Evolutionary conservation across 2,329 filamentous ascomycete species (phyloP).

Genomic region (Sporothrix euskadiensis): DNA sequence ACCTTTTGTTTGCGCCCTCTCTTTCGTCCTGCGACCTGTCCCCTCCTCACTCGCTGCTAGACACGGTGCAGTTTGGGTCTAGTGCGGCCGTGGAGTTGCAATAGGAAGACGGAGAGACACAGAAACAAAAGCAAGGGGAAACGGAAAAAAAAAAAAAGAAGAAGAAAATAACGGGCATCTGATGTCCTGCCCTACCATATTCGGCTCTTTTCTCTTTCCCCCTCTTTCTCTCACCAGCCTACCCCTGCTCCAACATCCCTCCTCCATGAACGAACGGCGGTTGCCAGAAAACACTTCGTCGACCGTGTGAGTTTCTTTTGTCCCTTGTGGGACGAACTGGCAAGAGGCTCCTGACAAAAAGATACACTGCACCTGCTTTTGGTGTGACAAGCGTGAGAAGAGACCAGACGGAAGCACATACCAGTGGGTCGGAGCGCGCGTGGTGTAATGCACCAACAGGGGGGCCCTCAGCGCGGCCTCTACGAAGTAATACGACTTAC

Average conservation of each 20-base stretch:
- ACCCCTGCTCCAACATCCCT: background rate
- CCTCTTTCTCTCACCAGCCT: constrained; percentile 1
- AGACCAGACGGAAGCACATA: background rate
- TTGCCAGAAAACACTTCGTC: background rate
- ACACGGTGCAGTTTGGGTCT: constrained; percentile 10
- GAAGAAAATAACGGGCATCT: background rate
- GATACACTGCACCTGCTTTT: background rate
- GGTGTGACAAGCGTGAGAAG: background rate
- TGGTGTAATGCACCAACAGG: background rate
- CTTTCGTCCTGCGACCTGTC: background rate
- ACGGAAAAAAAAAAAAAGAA: background rate
- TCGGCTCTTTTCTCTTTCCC: background rate
- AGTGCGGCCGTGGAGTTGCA: constrained; percentile 14
- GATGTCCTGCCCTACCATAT: background rate
- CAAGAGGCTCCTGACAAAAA: background rate
- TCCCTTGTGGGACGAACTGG: background rate
- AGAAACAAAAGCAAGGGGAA: background rate
- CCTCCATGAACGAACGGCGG: background rate
- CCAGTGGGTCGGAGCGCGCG: constrained; percentile 27
- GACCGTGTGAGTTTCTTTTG: background rate
- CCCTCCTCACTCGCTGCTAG: background rate
- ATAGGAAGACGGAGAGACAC: background rate
- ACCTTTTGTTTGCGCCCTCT: background rate
- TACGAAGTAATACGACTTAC: too few species aligned
- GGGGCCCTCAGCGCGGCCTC: background rate